phyloP scores from a whole-genome alignment of 441 rosid species.

The Flueggea neowawraea region DNA sequence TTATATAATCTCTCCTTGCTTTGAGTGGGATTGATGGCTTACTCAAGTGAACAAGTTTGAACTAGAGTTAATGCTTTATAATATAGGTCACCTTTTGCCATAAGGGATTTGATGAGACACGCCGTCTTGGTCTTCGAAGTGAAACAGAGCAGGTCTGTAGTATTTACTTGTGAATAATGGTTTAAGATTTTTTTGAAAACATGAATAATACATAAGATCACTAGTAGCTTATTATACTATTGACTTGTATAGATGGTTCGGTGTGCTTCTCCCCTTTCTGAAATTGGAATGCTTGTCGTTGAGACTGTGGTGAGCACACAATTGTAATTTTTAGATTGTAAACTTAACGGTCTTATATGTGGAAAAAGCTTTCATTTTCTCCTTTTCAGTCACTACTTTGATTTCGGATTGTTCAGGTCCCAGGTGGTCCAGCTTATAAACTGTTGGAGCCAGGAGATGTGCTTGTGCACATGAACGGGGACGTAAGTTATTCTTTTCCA shows the following conservation, averaged over 20 bases:
- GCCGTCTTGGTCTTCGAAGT: constrained; percentile 83
- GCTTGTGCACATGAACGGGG: constrained; percentile 78
- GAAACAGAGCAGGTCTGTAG: constrained; percentile 83
- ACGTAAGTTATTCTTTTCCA: constrained; percentile 43
- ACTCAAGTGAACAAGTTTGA: background rate
- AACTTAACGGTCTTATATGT: background rate
- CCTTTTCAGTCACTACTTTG: background rate
- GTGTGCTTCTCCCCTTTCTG: constrained; percentile 64
- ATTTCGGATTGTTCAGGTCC: constrained; percentile 46
- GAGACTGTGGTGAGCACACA: constrained; percentile 68
- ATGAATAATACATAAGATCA: background rate
- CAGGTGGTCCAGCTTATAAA: constrained; percentile 86
- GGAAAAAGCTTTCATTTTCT: background rate
- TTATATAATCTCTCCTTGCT: background rate
- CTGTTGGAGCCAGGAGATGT: constrained; percentile 95
- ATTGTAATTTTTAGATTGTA: background rate
- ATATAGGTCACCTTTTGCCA: constrained; percentile 73
- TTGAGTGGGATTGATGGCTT: background rate
- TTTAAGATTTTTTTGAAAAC: background rate
- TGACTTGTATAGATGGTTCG: constrained; percentile 63
- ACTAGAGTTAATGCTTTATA: constrained; percentile 15
- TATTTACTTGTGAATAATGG: constrained; percentile 1
- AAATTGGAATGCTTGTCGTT: constrained; percentile 95
- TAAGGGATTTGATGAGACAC: constrained; percentile 93
- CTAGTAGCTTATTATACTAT: constrained; percentile 17